Base-by-base conservation (phyloP, 169 alveolate species). In the Plasmodium fragile region DNA sequence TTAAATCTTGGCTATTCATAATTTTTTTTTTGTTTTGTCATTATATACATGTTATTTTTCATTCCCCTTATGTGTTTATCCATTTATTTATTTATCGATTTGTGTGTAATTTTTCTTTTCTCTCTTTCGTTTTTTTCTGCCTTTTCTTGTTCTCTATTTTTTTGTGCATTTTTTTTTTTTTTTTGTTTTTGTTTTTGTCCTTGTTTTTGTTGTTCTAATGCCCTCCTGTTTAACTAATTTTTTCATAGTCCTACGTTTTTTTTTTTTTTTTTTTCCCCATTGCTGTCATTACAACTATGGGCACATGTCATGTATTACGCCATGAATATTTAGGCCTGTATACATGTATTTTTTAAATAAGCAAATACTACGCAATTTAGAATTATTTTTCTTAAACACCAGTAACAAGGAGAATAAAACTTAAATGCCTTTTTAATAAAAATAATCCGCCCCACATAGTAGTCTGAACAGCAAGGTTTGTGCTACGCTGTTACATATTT, bases 281-380 rank as follows among this genome's bases (percentile, higher is more conserved):
- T 82, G 53, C 22, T 82, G 45, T 69, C 81, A 65, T 82, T 82
- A 82, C 81, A 82, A 82, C 81, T 82, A 69, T 53, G 25, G 7
- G 81, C 72, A 39, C 77, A 69, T 59, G 52, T 81, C 34, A 81
- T 81, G 5, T 13, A 28, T 22, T 71, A 81, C 70, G n/a, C 69
- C 52, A 13, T 77, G 49, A 18, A 11, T 77, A 77, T 34, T 18
- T 77, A 77, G 83, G 5, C 25, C 83, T 18, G 52, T 39, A 77
- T 2, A 77, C 36, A 77, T 77, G 11, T 77, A 34, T 77, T 77
- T 39, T 77, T 81, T 28, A 81, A 81, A 25, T 16, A 81, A 34
- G 36, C 11, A 81, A 5, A 41, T 77, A 3, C 69, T 18, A 34
- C 18, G 55, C 65, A 52, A 28, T 81, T 53, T n/a, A 49, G 16